Percentiles rank a stretch among this genome's conserved stretches.
These are phyloP conservation scores for Zymoseptoria tritici DNA, from an alignment of 2,329 filamentous ascomycete genomes.

Conservation along the genomic window DNA sequence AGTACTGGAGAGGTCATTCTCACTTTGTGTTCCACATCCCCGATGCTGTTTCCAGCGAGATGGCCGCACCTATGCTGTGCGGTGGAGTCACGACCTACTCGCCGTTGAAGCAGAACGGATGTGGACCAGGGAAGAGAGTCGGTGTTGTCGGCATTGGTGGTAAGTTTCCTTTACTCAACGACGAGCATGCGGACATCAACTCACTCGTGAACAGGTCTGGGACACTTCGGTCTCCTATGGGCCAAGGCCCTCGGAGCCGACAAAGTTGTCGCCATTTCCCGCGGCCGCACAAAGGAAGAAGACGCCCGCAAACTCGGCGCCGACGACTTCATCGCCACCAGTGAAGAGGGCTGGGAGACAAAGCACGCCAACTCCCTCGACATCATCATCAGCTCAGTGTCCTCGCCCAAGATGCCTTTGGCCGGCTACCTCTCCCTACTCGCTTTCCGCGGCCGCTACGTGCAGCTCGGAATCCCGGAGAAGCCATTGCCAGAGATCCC, in stretches of 20 bases:
- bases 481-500: slow-evolving; percentile 45
- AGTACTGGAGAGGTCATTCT: slow-evolving; percentile 37
- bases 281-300: slow-evolving; percentile 49
- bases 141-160: slow-evolving; percentile 68
- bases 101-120: slow-evolving; percentile 58
- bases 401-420: slow-evolving; percentile 55
- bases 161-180: slow-evolving; percentile 34
- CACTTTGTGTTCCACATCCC: slow-evolving; percentile 54
- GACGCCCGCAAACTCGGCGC: slow-evolving; percentile 58
- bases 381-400: slow-evolving; percentile 53
- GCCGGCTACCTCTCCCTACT: slow-evolving; percentile 54
- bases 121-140: slow-evolving; percentile 62
- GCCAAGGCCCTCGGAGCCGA: slow-evolving; percentile 63
- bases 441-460: slow-evolving; percentile 50
- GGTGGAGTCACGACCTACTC: slow-evolving; percentile 67
- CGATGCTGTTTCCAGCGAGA: slow-evolving; percentile 38
- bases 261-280: slow-evolving; percentile 58
- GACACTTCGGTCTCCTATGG: slow-evolving; percentile 62
- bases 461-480: slow-evolving; percentile 61
- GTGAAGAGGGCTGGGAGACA: slow-evolving; percentile 51
- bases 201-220: not conserved
- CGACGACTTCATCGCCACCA: slow-evolving; percentile 49
- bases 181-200: not conserved
- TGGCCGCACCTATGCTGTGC: slow-evolving; percentile 65
- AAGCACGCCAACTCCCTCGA: slow-evolving; percentile 47